These are phyloP conservation scores for Talaromyces nanjingensis DNA, from an alignment of 495 filamentous ascomycete species.

Conservation along the genomic window DNA sequence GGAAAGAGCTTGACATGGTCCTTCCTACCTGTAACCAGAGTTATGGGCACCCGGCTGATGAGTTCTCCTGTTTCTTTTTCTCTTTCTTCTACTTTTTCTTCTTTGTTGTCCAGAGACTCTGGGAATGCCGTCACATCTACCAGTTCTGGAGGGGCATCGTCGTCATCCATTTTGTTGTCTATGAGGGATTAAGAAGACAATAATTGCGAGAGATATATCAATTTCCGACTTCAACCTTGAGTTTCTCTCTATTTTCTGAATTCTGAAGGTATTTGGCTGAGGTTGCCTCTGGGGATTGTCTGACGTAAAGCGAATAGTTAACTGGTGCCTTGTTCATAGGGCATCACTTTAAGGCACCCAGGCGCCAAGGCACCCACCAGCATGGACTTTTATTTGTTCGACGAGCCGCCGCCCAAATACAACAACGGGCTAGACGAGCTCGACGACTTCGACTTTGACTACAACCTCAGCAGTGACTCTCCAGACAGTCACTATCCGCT, in stretches of 20 bases:
- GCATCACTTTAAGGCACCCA: slow-evolving; percentile 16
- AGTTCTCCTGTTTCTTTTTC: slow-evolving; percentile 30
- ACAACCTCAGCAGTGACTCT: background rate
- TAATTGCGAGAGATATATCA: no score
- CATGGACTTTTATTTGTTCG: slow-evolving; percentile 13
- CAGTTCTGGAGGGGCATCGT: slow-evolving; percentile 67
- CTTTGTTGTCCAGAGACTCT: slow-evolving; percentile 15
- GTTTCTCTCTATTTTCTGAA: no score
- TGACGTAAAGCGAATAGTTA: slow-evolving; percentile 4
- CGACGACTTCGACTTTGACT: slow-evolving; percentile 1
- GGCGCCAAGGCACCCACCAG: slow-evolving; percentile 5
- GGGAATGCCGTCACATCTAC: slow-evolving; percentile 45
- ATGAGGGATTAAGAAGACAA: background rate
- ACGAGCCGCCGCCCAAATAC: background rate
- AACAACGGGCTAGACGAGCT: slow-evolving; percentile 4
- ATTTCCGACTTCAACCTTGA: no score
- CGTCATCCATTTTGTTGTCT: slow-evolving; percentile 44
- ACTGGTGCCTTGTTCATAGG: slow-evolving; percentile 29
- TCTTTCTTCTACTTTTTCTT: background rate
- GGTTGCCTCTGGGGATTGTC: background rate
- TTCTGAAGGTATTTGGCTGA: background rate
- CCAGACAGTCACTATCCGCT: slow-evolving; percentile 2
- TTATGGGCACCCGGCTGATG: slow-evolving; percentile 72
- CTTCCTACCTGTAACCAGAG: slow-evolving; percentile 76
- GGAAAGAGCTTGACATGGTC: slow-evolving; percentile 2